phyloP scores from a whole-genome alignment of 1,139 yeast genomes.

The Candida sp. region DNA sequence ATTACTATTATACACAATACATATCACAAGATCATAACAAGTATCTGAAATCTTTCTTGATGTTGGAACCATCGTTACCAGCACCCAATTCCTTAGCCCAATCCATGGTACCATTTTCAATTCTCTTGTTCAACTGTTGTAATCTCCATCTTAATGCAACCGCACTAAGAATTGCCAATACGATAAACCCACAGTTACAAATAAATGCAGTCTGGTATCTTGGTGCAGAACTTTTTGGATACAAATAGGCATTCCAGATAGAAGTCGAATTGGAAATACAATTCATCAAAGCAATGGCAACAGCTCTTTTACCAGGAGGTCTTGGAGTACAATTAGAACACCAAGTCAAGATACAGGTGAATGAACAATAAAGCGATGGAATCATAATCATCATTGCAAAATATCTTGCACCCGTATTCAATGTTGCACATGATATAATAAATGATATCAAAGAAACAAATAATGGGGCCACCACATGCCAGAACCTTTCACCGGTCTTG shows the following conservation, averaged over 20 bases:
- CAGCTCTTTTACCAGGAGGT: constrained; percentile 54
- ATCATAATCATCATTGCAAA: constrained; percentile 63
- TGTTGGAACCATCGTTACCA: constrained; percentile 41
- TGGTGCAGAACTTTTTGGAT: constrained; percentile 41
- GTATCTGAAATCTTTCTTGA: constrained; percentile 43
- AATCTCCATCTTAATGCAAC: constrained; percentile 37
- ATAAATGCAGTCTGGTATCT: constrained; percentile 43
- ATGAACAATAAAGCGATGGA: constrained; percentile 54
- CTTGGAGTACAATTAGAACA: constrained; percentile 50
- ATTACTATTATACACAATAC: background rate
- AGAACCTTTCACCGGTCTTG: constrained; percentile 53
- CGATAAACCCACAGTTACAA: constrained; percentile 47
- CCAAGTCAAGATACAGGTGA: constrained; percentile 55
- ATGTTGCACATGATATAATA: constrained; percentile 51
- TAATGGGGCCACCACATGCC: constrained; percentile 48
- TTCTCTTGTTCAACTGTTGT: constrained; percentile 35
- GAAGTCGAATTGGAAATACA: constrained; percentile 51
- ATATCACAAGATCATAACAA: constrained; percentile 12
- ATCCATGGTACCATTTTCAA: constrained; percentile 45
- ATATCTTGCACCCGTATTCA: constrained; percentile 57
- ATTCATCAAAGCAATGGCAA: constrained; percentile 50
- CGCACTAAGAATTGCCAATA: constrained; percentile 37
- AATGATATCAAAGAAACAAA: constrained; percentile 44
- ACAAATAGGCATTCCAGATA: constrained; percentile 51
- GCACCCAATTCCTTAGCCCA: constrained; percentile 51